These are phyloP conservation scores for Pythium guiyangense DNA, from an alignment of 352 stramenopile species.

Conservation along the genomic window DNA sequence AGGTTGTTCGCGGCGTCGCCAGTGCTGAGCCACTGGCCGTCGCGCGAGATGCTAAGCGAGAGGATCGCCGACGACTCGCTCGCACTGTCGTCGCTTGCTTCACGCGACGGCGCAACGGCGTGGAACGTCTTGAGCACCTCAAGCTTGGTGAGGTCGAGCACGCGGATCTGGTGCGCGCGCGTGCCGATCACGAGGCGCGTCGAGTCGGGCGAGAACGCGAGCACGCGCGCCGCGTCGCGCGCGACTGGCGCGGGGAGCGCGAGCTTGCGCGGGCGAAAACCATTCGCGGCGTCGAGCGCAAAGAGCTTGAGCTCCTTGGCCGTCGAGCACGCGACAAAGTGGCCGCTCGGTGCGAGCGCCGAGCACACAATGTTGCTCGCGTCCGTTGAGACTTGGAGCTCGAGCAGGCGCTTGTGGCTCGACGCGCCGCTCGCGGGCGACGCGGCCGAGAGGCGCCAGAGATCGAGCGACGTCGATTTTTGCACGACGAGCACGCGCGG, in stretches of 20 bases:
- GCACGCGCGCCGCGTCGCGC: slow-evolving; percentile 46
- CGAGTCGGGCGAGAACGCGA: slow-evolving; percentile 77
- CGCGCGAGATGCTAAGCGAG: slow-evolving; percentile 69
- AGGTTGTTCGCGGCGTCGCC: slow-evolving; percentile 68
- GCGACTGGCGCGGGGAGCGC: slow-evolving; percentile 23
- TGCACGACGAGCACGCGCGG: slow-evolving; percentile 74
- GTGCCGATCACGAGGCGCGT: slow-evolving; percentile 69
- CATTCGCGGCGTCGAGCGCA: slow-evolving; percentile 36
- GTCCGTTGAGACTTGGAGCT: slow-evolving; percentile 68
- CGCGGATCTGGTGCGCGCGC: slow-evolving; percentile 57
- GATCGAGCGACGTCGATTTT: slow-evolving; percentile 61
- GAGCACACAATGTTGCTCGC: slow-evolving; percentile 81
- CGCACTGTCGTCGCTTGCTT: slow-evolving; percentile 3
- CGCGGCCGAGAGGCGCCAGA: slow-evolving; percentile 56
- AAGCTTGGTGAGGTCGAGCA: slow-evolving; percentile 68
- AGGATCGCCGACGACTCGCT: slow-evolving; percentile 34
- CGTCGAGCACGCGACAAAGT: slow-evolving; percentile 86
- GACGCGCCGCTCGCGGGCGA: slow-evolving; percentile 24
- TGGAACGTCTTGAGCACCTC: slow-evolving; percentile 77
- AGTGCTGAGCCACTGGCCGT: slow-evolving; percentile 77
- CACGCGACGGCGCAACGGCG: slow-evolving; percentile 14
- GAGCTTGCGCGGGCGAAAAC: slow-evolving; percentile 60
- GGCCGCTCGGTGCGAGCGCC: slow-evolving; percentile 75
- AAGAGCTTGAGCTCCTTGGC: slow-evolving; percentile 88
- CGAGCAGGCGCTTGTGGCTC: slow-evolving; percentile 64